Evolutionary conservation across 352 stramenopile species (phyloP).

Genomic region (Globisporangium alternatum): DNA sequence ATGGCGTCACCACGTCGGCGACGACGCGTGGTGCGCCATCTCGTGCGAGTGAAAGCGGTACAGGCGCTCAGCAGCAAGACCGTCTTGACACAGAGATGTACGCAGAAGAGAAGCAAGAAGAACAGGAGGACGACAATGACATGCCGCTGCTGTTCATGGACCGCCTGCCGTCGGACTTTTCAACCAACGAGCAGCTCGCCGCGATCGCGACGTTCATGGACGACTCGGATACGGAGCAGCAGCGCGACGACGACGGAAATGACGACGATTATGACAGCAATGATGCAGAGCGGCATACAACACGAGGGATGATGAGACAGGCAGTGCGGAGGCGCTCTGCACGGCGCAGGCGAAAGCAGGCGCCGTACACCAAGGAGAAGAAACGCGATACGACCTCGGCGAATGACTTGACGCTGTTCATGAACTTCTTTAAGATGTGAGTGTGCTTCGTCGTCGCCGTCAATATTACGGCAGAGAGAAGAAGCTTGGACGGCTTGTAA

Average conservation of each 20-base stretch:
- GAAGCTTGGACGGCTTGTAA: background rate
- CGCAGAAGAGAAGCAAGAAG: background rate
- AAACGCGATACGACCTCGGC: slow-evolving; percentile 18
- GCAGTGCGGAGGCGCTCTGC: too few species aligned
- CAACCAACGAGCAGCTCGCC: slow-evolving; percentile 63
- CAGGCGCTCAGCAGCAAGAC: background rate
- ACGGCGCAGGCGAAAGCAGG: slow-evolving; percentile 5
- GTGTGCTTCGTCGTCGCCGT: background rate
- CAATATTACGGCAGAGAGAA: background rate
- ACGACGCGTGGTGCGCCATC: background rate
- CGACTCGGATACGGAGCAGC: slow-evolving; percentile 41
- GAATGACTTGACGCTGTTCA: slow-evolving; percentile 54
- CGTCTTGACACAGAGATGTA: background rate
- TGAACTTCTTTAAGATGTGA: slow-evolving; percentile 40
- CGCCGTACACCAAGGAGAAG: slow-evolving; percentile 26
- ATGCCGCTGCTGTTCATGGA: slow-evolving; percentile 83
- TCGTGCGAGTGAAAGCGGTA: background rate
- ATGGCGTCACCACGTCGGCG: background rate
- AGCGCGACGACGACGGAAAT: background rate
- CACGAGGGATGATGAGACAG: background rate
- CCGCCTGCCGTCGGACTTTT: slow-evolving; percentile 54
- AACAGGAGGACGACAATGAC: slow-evolving; percentile 39
- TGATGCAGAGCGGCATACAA: background rate
- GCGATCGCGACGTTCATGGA: slow-evolving; percentile 76
- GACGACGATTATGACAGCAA: slow-evolving; percentile 7